phyloP scores from a whole-genome alignment of 495 filamentous ascomycete genomes.

The Talaromyces proteolyticus region DNA sequence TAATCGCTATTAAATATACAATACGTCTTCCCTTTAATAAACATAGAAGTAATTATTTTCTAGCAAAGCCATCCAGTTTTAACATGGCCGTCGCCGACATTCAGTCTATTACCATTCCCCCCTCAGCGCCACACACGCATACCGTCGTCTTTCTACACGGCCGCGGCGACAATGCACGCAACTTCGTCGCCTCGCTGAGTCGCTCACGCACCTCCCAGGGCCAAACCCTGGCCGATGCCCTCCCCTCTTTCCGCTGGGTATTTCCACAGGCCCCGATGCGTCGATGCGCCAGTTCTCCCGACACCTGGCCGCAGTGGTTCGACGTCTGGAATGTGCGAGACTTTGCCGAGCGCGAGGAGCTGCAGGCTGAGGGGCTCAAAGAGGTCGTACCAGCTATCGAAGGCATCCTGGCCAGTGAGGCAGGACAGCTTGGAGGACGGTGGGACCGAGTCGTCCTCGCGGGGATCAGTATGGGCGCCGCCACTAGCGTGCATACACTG shows the following conservation, averaged over 20 bases:
- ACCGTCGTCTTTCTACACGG: slow-evolving; percentile 3
- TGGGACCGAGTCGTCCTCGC: neutral
- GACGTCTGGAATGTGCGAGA: slow-evolving; percentile 3
- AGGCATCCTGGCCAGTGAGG: neutral
- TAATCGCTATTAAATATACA: no score
- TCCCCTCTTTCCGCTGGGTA: slow-evolving; percentile 2
- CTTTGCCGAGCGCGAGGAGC: slow-evolving; percentile 3
- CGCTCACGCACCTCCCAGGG: neutral
- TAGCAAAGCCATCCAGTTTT: no score
- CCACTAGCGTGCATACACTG: neutral
- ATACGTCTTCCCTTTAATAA: no score
- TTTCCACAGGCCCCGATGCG: slow-evolving; percentile 1
- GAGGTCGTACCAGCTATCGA: slow-evolving; percentile 2
- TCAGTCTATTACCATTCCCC: neutral
- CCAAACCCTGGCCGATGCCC: neutral
- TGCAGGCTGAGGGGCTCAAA: slow-evolving; percentile 1
- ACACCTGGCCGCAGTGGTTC: slow-evolving; percentile 4
- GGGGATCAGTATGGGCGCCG: neutral
- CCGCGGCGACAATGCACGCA: neutral
- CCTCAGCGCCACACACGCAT: neutral
- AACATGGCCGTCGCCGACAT: no score
- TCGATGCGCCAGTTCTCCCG: neutral
- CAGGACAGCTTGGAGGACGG: neutral
- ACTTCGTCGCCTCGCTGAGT: neutral
- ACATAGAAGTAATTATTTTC: no score